These are phyloP conservation scores for Silene latifolia DNA, from an alignment of 148 eudicot genomes.

Conservation along the genomic window DNA sequence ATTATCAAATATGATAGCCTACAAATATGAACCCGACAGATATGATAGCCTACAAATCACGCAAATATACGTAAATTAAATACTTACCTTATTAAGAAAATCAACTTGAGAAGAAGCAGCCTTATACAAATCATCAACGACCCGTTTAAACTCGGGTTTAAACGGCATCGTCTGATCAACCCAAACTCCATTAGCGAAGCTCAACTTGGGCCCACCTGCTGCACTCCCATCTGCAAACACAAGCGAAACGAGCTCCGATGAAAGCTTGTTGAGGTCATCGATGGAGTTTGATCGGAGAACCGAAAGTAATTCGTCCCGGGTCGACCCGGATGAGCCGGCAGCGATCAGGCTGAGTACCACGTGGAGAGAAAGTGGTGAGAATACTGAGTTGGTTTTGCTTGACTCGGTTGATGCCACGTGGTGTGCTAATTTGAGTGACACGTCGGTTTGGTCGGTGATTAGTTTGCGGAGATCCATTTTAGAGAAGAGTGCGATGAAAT, in stretches of 20 bases:
- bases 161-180: slow-evolving; percentile 47
- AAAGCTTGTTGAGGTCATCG: slow-evolving; percentile 60
- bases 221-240: slow-evolving; percentile 55
- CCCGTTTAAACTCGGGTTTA: slow-evolving; percentile 45
- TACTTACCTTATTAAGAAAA: slow-evolving; percentile 61
- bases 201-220: slow-evolving; percentile 60
- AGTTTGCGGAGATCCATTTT: slow-evolving; percentile 58
- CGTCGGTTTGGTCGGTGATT: slow-evolving; percentile 61
- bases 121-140: slow-evolving; percentile 50
- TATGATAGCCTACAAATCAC: not conserved
- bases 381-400: slow-evolving; percentile 44
- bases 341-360: slow-evolving; percentile 62
- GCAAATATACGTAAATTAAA: not conserved
- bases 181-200: slow-evolving; percentile 78
- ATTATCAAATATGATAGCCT: too few species aligned
- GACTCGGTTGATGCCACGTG: slow-evolving; percentile 31
- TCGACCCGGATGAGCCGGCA: slow-evolving; percentile 59
- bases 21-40: not conserved
- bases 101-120: slow-evolving; percentile 60
- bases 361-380: slow-evolving; percentile 76
- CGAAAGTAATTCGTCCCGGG: slow-evolving; percentile 57
- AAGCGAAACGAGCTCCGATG: slow-evolving; percentile 55
- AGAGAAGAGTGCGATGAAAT: not conserved
- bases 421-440: slow-evolving; percentile 38
- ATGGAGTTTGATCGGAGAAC: slow-evolving; percentile 50